Base-by-base conservation (phyloP, 441 rosid species). In the Arabidopsis lyrata region DNA sequence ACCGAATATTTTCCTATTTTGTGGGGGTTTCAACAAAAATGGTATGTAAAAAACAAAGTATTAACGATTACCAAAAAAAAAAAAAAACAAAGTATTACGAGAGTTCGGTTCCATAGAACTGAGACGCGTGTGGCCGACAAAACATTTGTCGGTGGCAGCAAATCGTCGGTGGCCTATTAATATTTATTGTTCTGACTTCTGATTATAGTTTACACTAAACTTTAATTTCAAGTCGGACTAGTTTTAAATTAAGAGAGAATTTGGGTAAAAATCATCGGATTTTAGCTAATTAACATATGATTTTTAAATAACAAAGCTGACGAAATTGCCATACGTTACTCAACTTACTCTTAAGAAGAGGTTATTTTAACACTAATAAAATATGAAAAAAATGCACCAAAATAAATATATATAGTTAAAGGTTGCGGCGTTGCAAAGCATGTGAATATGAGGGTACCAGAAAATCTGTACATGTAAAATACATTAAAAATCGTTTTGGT, bases 351-450 rank as follows among this genome's bases (percentile, higher is more conserved):
- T 56, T 9, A 32, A 54, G 5, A 13, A 55, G 20, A 15, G 14
- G 42, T 16, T 29, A 29, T 0, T 32, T 18, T 0, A 9, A 8
- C 7, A 35, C 42, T 58, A 35, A 16, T 48, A 8, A 48, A 3
- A 11, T 18, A 18, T 58, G 45, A 11, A 16, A 10, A 56, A 27
- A 5, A 0, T 5, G 14, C 24, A 56, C 41, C 1, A 35, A 34
- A 34, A 36, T 59, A 36, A 6, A 20, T 20, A 38, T 20, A 18
- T 1, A 11, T 38, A 6, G 56, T 35, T 20, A 34, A 38, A 49
- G 56, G 49, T 77, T 70, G 72, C 72, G 76, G 80, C 76, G 44
- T 50, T 71, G 52, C 72, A 41, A 59, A 77, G 73, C 80, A 65
- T 77, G 76, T 77, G 68, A 77, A 65, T 41, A 34, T 64, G 52